These are phyloP conservation scores for Penicillium sp. DNA, from an alignment of 2,329 filamentous ascomycete species.

Conservation along the genomic window DNA sequence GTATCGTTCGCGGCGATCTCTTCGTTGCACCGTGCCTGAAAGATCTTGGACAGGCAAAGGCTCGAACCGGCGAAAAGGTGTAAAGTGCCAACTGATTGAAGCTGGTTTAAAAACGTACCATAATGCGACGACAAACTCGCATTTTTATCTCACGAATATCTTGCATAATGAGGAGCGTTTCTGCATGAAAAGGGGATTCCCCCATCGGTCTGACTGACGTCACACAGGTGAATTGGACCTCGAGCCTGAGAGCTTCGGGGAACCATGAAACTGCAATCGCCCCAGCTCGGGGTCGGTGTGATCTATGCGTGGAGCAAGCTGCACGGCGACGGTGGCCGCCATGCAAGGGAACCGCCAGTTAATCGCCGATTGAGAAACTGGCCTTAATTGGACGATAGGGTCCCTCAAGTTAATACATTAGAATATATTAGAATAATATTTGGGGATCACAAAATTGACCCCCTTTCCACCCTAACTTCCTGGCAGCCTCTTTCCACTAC, in stretches of 20 bases:
- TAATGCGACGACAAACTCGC: background rate
- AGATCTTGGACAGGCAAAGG: constrained; percentile 4
- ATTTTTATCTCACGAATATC: background rate
- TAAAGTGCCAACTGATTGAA: background rate
- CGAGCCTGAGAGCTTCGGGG: background rate
- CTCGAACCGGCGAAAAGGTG: background rate
- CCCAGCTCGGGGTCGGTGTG: background rate
- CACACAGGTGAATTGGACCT: background rate
- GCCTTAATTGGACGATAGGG: no score
- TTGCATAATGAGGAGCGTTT: no score
- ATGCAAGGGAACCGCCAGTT: no score
- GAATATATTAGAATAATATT: no score
- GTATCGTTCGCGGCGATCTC: constrained; percentile 5
- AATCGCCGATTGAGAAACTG: no score
- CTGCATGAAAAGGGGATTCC: background rate
- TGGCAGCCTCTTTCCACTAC: no score
- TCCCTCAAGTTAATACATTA: no score
- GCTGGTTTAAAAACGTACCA: background rate
- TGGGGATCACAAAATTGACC: no score
- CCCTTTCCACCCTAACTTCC: no score
- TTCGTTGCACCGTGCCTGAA: constrained; percentile 16
- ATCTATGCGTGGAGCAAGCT: background rate
- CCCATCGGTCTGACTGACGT: background rate
- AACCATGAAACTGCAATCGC: background rate
- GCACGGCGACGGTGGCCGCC: background rate